Conservation (phyloP, 1,139 yeast species). For the Lizanozyma gosingica region DNA sequence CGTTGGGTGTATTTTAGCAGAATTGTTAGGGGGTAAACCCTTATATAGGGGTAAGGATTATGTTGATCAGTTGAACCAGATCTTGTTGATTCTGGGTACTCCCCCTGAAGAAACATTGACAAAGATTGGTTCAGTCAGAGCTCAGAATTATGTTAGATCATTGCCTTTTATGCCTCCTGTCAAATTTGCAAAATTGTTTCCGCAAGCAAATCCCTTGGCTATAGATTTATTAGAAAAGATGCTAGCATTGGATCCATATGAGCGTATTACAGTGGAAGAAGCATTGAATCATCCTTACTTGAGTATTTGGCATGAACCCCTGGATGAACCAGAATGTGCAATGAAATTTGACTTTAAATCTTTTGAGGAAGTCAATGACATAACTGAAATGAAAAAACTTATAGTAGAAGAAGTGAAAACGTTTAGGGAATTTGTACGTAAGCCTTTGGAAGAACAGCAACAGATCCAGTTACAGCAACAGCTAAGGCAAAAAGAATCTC, state of each 20-base stretch:
- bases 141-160: constrained; percentile 86
- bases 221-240: constrained; percentile 72
- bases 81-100: constrained; percentile 77
- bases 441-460: constrained; percentile 64
- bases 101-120: constrained; percentile 78
- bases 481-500: constrained; percentile 20
- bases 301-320: constrained; percentile 92
- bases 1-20: constrained; percentile 93
- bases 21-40: constrained; percentile 85
- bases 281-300: constrained; percentile 88
- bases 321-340: constrained; percentile 85
- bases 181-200: constrained; percentile 66
- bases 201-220: constrained; percentile 81
- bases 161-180: constrained; percentile 77
- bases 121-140: constrained; percentile 80
- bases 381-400: constrained; percentile 66
- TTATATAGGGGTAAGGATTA: constrained; percentile 91
- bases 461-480: constrained; percentile 34
- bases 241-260: constrained; percentile 81
- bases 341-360: constrained; percentile 74
- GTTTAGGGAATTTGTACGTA: constrained; percentile 75
- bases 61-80: constrained; percentile 90
- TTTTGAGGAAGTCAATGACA: constrained; percentile 80
- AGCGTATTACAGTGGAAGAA: constrained; percentile 80
- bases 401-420: constrained; percentile 73